Base-by-base conservation (phyloP, 2,329 filamentous ascomycete species). In the Lasiodiplodia theobromae region DNA sequence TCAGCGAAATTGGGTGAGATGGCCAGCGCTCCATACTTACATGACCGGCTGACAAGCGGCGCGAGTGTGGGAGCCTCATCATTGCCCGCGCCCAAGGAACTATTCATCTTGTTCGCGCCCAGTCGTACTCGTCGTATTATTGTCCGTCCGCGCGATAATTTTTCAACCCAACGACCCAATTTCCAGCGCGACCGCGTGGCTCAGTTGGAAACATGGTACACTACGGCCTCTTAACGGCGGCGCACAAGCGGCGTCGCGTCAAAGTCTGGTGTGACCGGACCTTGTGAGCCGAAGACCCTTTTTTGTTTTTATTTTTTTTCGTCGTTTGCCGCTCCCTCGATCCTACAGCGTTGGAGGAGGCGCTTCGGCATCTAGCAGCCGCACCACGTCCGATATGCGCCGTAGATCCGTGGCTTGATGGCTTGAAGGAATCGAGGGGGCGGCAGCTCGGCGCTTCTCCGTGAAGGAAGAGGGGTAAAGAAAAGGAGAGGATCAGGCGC, bases 341-440 rank as follows among this genome's bases (percentile, higher is more conserved):
- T 31, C 25, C 40, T 5, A 37, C 49, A 28, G 58, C 44, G 58
- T 64, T 52, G 60, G 38, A 40, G 31, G 57, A 52, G 47, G 60
- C 60, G 60, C 47, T 25, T 64, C 56, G 40, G 23, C 14, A n/a
- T 57, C 54, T 37, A 31, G 40, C 25, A 49, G 40, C 58, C 25
- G 37, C 40, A 31, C 21, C 40, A 34, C 18, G 21, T 34, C 40
- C 44, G 18, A 18, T 11, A 60, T 51, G 58, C 60, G 23, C n/a
- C 12, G 60, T 34, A 64, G 60, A 64, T 64, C 56, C 23, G 25
- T 64, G 47, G 60, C 60, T 64, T 52, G 60, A 38, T 38, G 60
- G 44, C 37, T 52, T 34, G 23, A 12, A 49, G 47, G 47, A 28
- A 63, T 6, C 23, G 58, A 16, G 47, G 47, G 34, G 58, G 40